Conservation (phyloP, 306 rosid genomes). For the Calophaca sinica region DNA sequence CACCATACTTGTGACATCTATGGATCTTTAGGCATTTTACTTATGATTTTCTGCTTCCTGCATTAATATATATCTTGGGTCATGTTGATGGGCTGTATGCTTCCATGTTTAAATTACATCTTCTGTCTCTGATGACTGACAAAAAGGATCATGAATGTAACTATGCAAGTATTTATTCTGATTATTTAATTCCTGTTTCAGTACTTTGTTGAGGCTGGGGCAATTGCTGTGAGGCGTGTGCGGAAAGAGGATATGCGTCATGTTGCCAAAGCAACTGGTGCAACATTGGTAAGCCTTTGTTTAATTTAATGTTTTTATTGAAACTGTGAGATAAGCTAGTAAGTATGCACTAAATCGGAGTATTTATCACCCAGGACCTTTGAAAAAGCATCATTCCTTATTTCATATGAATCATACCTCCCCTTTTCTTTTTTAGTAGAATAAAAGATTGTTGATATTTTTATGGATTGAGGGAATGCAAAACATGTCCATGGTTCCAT, state of each 20-base stretch:
- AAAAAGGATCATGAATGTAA: constrained; percentile 4
- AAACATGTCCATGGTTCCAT: not conserved
- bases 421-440: not conserved
- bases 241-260: constrained; percentile 98
- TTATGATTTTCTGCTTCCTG: not conserved
- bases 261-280: constrained; percentile 99
- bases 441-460: constrained; percentile 22
- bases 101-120: not conserved
- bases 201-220: constrained; percentile 99
- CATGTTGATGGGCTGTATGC: not conserved
- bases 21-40: constrained; percentile 6
- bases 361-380: not conserved
- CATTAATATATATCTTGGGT: constrained; percentile 3
- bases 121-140: constrained; percentile 20
- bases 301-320: constrained; percentile 16
- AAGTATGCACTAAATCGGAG: constrained; percentile 12
- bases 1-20: constrained; percentile 31
- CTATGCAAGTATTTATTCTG: not conserved
- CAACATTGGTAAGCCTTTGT: constrained; percentile 73
- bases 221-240: constrained; percentile 95
- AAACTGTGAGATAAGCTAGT: not conserved
- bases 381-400: not conserved
- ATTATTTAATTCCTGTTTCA: constrained; percentile 47
- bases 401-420: not conserved
- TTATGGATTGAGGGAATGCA: constrained; percentile 1